Evolutionary conservation across 805 yeast species (phyloP).

Genomic region (Kodamaea restingae): DNA sequence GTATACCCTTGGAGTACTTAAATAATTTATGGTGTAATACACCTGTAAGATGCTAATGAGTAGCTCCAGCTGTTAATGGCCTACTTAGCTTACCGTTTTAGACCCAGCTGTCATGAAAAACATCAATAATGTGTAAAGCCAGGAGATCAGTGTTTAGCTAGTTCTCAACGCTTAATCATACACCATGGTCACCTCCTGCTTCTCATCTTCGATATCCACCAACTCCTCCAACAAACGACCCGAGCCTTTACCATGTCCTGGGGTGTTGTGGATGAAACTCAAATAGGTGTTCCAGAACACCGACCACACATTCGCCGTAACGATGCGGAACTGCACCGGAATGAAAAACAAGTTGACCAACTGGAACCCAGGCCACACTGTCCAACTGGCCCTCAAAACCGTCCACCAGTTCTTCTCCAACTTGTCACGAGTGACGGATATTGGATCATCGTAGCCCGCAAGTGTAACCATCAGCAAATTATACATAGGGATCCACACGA

Average conservation of each 20-base stretch:
- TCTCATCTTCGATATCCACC: slow-evolving; percentile 37
- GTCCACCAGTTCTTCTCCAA: slow-evolving; percentile 38
- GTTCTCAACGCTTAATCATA: slow-evolving; percentile 18
- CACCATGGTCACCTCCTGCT: slow-evolving; percentile 32
- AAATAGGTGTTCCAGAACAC: slow-evolving; percentile 42
- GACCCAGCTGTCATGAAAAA: too few species aligned
- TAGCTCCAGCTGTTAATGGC: too few species aligned
- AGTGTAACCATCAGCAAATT: slow-evolving; percentile 35
- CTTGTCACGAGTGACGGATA: slow-evolving; percentile 30
- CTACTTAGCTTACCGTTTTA: too few species aligned
- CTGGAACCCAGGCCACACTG: slow-evolving; percentile 42
- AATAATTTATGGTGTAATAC: too few species aligned
- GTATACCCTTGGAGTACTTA: too few species aligned
- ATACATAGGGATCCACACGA: slow-evolving; percentile 42
- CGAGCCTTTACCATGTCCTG: slow-evolving; percentile 36
- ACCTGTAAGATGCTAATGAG: too few species aligned
- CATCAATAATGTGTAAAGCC: too few species aligned
- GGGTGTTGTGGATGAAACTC: slow-evolving; percentile 47
- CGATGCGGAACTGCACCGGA: slow-evolving; percentile 38
- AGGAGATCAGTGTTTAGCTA: too few species aligned
- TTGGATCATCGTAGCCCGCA: slow-evolving; percentile 33
- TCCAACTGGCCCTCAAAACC: slow-evolving; percentile 38
- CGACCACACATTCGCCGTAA: slow-evolving; percentile 36
- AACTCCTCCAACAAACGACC: slow-evolving; percentile 35
- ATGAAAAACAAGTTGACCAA: slow-evolving; percentile 33